Percentiles rank a stretch among this genome's conserved stretches.
phyloP scores from a whole-genome alignment of 306 rosid genomes.

The Vigna angularis region DNA sequence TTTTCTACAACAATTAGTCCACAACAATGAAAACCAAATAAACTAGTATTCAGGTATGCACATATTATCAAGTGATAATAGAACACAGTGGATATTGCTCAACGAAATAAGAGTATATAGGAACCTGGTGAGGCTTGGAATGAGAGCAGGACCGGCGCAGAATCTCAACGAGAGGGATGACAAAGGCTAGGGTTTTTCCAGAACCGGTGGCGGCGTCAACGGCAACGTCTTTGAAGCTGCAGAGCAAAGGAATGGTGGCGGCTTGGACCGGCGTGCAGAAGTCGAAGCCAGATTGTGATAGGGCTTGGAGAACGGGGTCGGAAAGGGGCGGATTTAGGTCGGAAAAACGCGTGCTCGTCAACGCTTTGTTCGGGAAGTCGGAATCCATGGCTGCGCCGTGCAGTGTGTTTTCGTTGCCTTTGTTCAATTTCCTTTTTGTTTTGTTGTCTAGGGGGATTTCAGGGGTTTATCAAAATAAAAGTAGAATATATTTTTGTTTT shows the following conservation, averaged over 20 bases:
- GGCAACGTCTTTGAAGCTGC: slow-evolving; percentile 87
- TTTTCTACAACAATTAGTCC: neutral
- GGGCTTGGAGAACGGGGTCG: slow-evolving; percentile 65
- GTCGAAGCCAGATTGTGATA: slow-evolving; percentile 61
- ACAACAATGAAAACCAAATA: neutral
- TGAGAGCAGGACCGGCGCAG: slow-evolving; percentile 68
- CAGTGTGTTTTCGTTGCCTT: neutral
- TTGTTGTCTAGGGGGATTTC: neutral
- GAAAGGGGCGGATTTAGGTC: slow-evolving; percentile 81
- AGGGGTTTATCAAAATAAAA: too few species aligned
- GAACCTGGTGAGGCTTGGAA: slow-evolving; percentile 85
- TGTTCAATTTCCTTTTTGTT: neutral
- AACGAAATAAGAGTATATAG: neutral
- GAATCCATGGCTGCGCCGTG: slow-evolving; percentile 57
- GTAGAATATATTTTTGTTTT: too few species aligned
- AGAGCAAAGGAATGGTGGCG: slow-evolving; percentile 85
- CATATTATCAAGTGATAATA: neutral
- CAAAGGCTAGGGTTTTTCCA: slow-evolving; percentile 88
- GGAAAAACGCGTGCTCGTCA: slow-evolving; percentile 81
- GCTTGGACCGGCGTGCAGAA: slow-evolving; percentile 98
- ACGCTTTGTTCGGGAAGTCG: slow-evolving; percentile 60
- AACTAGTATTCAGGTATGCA: neutral
- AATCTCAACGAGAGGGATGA: slow-evolving; percentile 89
- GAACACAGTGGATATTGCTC: neutral
- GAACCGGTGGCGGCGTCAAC: slow-evolving; percentile 99